These are phyloP conservation scores for Marasmius tenuissimus DNA, from an alignment of 1,284 basidiomycete species.

Conservation along the genomic window DNA sequence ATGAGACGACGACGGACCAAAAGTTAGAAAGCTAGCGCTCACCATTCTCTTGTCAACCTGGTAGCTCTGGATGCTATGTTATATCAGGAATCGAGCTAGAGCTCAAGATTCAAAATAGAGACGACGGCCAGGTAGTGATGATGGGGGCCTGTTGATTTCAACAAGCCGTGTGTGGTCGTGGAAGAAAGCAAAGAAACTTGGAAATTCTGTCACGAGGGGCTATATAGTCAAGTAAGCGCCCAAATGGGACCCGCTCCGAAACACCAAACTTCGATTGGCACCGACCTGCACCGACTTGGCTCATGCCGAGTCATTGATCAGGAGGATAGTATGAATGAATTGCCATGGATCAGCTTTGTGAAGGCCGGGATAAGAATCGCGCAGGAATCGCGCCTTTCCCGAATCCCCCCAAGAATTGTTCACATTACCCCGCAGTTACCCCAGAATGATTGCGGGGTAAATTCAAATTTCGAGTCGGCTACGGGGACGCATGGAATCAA, in stretches of 20 bases:
- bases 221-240: background rate
- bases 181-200: background rate
- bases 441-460: background rate
- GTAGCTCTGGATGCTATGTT: background rate
- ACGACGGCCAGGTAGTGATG: background rate
- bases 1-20: background rate
- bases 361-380: too few relatives aligned
- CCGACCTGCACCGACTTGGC: background rate
- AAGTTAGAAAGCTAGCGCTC: background rate
- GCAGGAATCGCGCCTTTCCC: background rate
- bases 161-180: background rate
- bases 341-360: too few relatives aligned
- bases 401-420: background rate
- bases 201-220: background rate
- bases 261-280: background rate
- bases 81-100: background rate
- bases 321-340: background rate
- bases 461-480: background rate
- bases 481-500: background rate
- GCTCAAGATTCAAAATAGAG: background rate
- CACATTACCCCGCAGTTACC: background rate
- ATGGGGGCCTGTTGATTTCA: background rate
- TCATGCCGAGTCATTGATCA: background rate
- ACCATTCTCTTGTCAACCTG: too few relatives aligned
- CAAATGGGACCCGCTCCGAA: background rate